Evolutionary conservation across 2,329 filamentous ascomycete genomes (phyloP).

Genomic region (Epichloe amarillans): DNA sequence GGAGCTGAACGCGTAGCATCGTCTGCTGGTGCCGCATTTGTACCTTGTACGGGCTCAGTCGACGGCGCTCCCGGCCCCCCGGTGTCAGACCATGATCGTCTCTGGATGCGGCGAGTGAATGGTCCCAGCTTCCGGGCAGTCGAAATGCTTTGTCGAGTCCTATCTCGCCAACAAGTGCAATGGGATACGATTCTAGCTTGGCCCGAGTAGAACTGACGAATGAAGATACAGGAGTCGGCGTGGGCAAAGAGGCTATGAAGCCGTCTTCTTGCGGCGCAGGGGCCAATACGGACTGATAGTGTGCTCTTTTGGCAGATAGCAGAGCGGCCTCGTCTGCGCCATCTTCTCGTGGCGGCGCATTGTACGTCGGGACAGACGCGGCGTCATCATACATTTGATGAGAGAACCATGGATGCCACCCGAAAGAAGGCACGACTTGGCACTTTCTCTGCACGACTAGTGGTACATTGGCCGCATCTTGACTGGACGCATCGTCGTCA

Average conservation of each 20-base stretch:
- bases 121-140: slow-evolving; percentile 47
- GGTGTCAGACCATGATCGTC: slow-evolving; percentile 38
- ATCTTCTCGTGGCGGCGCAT: slow-evolving; percentile 7
- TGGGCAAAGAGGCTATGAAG: slow-evolving; percentile 39
- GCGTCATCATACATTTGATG: slow-evolving; percentile 58
- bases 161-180: slow-evolving; percentile 62
- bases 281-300: slow-evolving; percentile 57
- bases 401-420: slow-evolving; percentile 82
- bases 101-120: slow-evolving; percentile 15
- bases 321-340: slow-evolving; percentile 9
- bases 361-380: slow-evolving; percentile 23
- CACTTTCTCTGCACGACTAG: slow-evolving; percentile 4
- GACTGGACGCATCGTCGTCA: not conserved
- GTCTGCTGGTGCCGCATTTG: slow-evolving; percentile 53
- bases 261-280: slow-evolving; percentile 29
- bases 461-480: not conserved
- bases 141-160: slow-evolving; percentile 68
- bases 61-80: slow-evolving; percentile 58
- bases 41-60: slow-evolving; percentile 55
- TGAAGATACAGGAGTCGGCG: slow-evolving; percentile 44
- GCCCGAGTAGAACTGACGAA: slow-evolving; percentile 43
- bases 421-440: slow-evolving; percentile 54
- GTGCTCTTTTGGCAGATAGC: slow-evolving; percentile 30
- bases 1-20: slow-evolving; percentile 55
- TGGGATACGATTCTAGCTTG: slow-evolving; percentile 42